phyloP scores from a whole-genome alignment of 2,329 filamentous ascomycete genomes.

The Cyclaneusma minus region DNA sequence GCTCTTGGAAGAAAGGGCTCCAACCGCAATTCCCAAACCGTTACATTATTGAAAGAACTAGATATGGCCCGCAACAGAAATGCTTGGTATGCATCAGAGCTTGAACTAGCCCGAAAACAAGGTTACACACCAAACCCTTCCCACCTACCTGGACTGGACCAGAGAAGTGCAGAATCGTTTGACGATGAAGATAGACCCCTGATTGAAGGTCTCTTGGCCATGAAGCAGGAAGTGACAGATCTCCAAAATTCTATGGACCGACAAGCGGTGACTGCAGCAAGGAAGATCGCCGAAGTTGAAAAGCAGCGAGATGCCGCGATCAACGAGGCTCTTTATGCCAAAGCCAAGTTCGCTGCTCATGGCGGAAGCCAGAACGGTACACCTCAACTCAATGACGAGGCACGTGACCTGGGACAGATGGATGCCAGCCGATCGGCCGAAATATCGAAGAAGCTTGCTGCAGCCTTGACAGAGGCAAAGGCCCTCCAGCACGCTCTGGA shows the following conservation, averaged over 20 bases:
- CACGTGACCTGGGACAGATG: constrained; percentile 40
- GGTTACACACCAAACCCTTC: constrained; percentile 66
- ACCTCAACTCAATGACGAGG: constrained; percentile 39
- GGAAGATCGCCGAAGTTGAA: constrained; percentile 84
- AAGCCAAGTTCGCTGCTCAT: constrained; percentile 78
- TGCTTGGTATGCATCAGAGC: constrained; percentile 92
- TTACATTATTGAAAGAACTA: constrained; percentile 70
- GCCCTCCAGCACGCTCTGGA: constrained; percentile 71
- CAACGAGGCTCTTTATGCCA: constrained; percentile 86
- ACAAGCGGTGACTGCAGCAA: constrained; percentile 72
- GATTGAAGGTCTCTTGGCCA: constrained; percentile 80
- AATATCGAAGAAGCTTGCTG: constrained; percentile 68
- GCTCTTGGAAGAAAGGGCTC: constrained; percentile 45
- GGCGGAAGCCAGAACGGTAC: constrained; percentile 48
- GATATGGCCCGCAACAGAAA: constrained; percentile 75
- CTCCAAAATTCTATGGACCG: constrained; percentile 83
- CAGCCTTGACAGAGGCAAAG: constrained; percentile 60
- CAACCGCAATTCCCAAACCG: constrained; percentile 44
- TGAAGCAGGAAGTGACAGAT: constrained; percentile 77
- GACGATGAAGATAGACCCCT: constrained; percentile 84
- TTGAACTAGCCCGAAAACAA: constrained; percentile 79
- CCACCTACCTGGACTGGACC: constrained; percentile 59
- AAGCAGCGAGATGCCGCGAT: constrained; percentile 91
- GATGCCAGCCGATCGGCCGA: constrained; percentile 53
- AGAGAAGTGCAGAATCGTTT: constrained; percentile 62